Conservation (phyloP, 768 basidiomycete genomes). For the Termitomyces sp. region DNA sequence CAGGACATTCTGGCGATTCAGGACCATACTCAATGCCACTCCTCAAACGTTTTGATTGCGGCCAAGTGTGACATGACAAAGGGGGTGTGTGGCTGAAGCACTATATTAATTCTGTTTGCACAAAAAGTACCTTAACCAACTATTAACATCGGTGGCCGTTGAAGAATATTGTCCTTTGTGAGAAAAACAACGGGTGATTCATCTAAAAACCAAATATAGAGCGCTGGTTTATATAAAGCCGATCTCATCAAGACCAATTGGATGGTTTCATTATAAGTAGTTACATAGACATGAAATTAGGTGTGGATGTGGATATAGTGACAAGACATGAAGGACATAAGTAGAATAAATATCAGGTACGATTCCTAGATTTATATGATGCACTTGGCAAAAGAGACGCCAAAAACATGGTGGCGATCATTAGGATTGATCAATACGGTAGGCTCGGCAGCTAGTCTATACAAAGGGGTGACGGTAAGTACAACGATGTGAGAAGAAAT, state of each 20-base stretch:
- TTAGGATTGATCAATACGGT: constrained; percentile 1
- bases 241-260: constrained; percentile 6
- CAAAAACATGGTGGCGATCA: constrained; percentile 8
- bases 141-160: too few species aligned
- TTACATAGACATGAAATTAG: not conserved
- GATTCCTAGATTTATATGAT: not conserved
- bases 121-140: too few species aligned
- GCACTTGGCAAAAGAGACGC: constrained; percentile 11
- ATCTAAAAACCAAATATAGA: too few species aligned
- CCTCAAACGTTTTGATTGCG: too few species aligned
- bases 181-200: too few species aligned
- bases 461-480: not conserved
- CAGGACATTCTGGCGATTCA: too few species aligned
- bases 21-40: too few species aligned
- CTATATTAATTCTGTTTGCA: too few species aligned
- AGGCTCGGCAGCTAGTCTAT: constrained; percentile 2
- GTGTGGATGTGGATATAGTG: not conserved
- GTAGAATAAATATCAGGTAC: not conserved
- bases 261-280: not conserved
- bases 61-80: too few species aligned
- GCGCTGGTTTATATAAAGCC: not conserved
- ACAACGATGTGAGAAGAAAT: not conserved
- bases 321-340: not conserved
- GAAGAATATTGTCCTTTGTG: too few species aligned
- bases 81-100: too few species aligned